Conservation (phyloP, 495 filamentous ascomycete species). For the Podospora pseudoanserina region DNA sequence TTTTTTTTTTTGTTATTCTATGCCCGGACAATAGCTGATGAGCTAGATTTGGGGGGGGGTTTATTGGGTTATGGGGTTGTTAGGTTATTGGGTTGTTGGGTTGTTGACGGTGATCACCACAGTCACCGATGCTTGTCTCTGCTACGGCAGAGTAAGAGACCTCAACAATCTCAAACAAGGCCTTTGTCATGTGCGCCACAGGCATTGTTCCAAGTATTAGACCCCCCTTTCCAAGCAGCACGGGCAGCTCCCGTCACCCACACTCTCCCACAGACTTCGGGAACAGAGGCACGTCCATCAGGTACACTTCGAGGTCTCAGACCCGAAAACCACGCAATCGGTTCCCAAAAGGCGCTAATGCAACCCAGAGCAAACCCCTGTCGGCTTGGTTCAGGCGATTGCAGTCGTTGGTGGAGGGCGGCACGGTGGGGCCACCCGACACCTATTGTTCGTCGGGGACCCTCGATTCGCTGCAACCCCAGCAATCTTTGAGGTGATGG, state of each 20-base stretch:
- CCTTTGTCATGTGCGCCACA: neutral
- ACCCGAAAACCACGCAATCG: slow-evolving; percentile 17
- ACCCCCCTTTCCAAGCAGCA: neutral
- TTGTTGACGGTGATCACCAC: too few relatives aligned
- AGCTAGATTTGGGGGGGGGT: too few relatives aligned
- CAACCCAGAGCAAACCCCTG: slow-evolving; percentile 12
- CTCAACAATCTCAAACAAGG: neutral
- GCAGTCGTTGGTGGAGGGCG: neutral
- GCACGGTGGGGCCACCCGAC: neutral
- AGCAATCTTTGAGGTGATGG: neutral
- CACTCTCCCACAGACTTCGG: neutral
- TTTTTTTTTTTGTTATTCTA: too few relatives aligned
- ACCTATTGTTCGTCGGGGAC: neutral
- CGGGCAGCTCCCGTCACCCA: neutral
- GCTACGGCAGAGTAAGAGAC: too few relatives aligned
- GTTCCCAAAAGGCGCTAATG: slow-evolving; percentile 20
- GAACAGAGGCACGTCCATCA: neutral
- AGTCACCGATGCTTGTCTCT: too few relatives aligned
- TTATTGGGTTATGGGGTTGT: too few relatives aligned
- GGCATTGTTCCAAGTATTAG: neutral
- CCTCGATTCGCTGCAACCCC: neutral
- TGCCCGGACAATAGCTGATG: too few relatives aligned
- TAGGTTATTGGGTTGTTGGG: too few relatives aligned
- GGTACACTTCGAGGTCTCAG: neutral
- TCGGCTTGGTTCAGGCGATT: neutral